These are phyloP conservation scores for Auricularia sp. DNA, from an alignment of 768 basidiomycete species.

Conservation along the genomic window DNA sequence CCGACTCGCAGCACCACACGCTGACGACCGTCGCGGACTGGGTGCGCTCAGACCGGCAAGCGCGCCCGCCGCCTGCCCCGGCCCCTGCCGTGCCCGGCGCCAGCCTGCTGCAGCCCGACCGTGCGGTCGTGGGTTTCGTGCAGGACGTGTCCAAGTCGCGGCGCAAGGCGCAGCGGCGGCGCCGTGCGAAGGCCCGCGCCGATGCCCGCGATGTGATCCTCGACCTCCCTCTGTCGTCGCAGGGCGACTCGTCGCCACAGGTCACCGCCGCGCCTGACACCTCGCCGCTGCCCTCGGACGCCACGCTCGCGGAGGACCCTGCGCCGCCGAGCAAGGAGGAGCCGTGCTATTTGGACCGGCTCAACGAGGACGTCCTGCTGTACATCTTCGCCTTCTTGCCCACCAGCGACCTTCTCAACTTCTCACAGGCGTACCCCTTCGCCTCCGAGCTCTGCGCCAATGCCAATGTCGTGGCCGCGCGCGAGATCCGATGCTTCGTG, in stretches of 20 bases:
- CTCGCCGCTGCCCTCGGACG: not conserved
- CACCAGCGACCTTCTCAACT: not conserved
- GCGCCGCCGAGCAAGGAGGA: not conserved
- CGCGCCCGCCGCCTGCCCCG: not conserved
- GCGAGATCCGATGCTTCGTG: conserved; percentile 1
- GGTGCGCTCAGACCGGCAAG: not conserved
- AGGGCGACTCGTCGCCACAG: not conserved
- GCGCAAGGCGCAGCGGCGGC: not conserved
- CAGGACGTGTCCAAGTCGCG: not conserved
- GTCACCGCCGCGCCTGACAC: not conserved
- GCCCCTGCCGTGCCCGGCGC: not conserved
- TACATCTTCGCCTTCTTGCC: not conserved
- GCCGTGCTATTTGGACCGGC: not conserved
- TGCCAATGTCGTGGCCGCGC: not conserved
- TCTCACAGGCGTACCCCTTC: not conserved
- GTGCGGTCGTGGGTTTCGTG: not conserved
- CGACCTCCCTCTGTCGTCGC: too few species aligned
- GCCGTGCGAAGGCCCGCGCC: not conserved
- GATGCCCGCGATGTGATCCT: not conserved
- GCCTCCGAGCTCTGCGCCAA: not conserved
- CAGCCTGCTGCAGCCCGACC: not conserved
- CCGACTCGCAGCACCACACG: not conserved
- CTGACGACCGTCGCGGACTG: not conserved
- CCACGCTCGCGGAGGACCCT: not conserved
- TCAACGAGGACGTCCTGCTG: not conserved